These are phyloP conservation scores for Funneliformis mosseae DNA, from an alignment of 192 early-diverging fungal genomes.

Conservation along the genomic window DNA sequence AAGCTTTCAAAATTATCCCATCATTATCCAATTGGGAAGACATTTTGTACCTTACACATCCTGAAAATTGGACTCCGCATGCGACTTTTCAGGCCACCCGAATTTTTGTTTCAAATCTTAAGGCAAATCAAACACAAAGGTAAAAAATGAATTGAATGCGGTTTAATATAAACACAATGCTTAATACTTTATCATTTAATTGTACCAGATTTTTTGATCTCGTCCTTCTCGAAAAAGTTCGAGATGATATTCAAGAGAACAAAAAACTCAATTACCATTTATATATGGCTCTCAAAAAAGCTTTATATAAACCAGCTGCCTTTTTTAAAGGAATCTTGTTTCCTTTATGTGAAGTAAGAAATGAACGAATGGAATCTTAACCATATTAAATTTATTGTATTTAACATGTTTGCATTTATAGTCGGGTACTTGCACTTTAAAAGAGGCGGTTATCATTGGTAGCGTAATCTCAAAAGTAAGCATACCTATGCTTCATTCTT, in stretches of 20 bases:
- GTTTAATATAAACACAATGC: neutral
- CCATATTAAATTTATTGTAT: neutral
- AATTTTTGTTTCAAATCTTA: conserved; percentile 97
- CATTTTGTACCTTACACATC: conserved; percentile 87
- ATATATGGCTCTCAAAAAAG: conserved; percentile 96
- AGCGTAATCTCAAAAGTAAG: conserved; percentile 90
- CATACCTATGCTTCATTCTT: conserved; percentile 94
- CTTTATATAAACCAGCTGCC: conserved; percentile 93
- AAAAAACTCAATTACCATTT: conserved; percentile 98
- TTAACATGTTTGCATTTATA: neutral
- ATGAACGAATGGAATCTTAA: neutral
- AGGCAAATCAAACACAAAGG: conserved; percentile 87
- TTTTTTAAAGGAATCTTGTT: conserved; percentile 98
- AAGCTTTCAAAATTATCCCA: conserved; percentile 99
- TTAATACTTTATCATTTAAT: neutral
- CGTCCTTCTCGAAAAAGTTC: conserved; percentile 88
- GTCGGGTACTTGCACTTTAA: conserved; percentile 85
- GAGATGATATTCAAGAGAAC: conserved; percentile 95
- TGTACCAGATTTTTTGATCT: conserved; percentile 73
- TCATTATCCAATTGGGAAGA: conserved; percentile 97
- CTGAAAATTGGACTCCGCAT: conserved; percentile 94
- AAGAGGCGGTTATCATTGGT: conserved; percentile 95
- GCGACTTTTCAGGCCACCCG: conserved; percentile 94
- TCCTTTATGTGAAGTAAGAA: conserved; percentile 80
- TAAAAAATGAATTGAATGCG: conserved; percentile 30